phyloP scores from a whole-genome alignment of 352 stramenopile species.

The Phytophthora meadii region DNA sequence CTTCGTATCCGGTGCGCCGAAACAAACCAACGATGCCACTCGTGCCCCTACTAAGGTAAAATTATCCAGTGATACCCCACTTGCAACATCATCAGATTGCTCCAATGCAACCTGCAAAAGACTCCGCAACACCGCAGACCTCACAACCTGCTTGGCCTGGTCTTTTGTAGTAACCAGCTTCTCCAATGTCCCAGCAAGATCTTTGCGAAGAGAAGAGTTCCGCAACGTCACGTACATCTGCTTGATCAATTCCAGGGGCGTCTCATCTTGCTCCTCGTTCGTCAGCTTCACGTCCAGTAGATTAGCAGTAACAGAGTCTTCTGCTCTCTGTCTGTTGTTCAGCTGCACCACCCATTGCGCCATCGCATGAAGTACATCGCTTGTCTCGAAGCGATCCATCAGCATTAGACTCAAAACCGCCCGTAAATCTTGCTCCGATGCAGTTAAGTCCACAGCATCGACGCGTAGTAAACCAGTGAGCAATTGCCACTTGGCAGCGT shows the following conservation, averaged over 20 bases:
- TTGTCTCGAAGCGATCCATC: constrained; percentile 42
- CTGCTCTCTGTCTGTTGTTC: background rate
- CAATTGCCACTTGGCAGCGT: constrained; percentile 38
- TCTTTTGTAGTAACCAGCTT: constrained; percentile 47
- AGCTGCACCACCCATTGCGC: constrained; percentile 45
- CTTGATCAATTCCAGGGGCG: constrained; percentile 63
- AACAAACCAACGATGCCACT: constrained; percentile 40
- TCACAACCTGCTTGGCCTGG: constrained; percentile 55
- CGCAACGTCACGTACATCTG: constrained; percentile 80
- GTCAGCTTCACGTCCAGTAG: constrained; percentile 26
- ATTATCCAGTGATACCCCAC: constrained; percentile 23
- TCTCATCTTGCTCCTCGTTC: constrained; percentile 15
- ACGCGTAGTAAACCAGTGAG: constrained; percentile 15
- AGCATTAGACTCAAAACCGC: constrained; percentile 35
- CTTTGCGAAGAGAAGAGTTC: constrained; percentile 28
- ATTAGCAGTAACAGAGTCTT: background rate
- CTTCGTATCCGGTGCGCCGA: constrained; percentile 7
- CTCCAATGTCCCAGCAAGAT: constrained; percentile 43
- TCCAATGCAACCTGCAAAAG: constrained; percentile 59
- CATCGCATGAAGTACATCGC: constrained; percentile 45
- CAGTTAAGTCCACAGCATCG: constrained; percentile 1
- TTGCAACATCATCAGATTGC: constrained; percentile 7
- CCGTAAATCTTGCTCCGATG: constrained; percentile 20
- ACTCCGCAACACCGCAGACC: constrained; percentile 43
- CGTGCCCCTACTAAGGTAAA: constrained; percentile 22